Evolutionary conservation across 2,329 filamentous ascomycete species (phyloP), one percentile per base, ranked within the genome.

Genomic region (Monilinia polystroma): DNA sequence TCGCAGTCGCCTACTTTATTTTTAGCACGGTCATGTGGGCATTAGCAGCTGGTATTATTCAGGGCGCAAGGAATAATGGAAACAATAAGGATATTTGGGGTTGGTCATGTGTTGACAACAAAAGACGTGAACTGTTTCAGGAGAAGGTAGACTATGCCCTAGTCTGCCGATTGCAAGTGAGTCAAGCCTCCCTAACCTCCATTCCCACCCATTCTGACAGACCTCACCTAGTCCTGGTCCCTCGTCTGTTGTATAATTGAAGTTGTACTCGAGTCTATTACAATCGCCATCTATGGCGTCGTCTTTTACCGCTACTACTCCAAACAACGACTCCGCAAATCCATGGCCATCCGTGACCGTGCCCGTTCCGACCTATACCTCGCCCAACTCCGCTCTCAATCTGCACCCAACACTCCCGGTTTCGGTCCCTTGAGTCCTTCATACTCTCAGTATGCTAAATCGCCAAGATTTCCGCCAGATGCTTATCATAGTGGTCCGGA

Each of bases 261-360:
- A 80, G 85, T 99, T 72, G 91, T 97, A 69, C 85, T 99, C 74
- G 95, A 98, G 77, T 86, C 91, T 72, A 90, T 98, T 76, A 92
- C 91, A 76, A 96, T 99, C 78, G 83, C 88, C 64, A 91, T 99
- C 75, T 99, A 99, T 84, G 92, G 87, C 75, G 85, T 97, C 76
- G 88, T 97, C 78, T 97, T 98, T 83, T 98, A 96, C 84, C 91
- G 95, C 74, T 96, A 96, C 85, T 97, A 93, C 87, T 93, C 91
- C 72, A 99, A 98, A 85, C 90, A 92, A 78, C 90, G 91, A 77
- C 91, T 99, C 70, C 89, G 90, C 80, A 98, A 97, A 85, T 93
- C 93, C 70, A 99, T 99, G 95, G 91, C 96, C 77, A 83, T 91
- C 77, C 92, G 95, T 74, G 95, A 99, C 83, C 90, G 91, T 76